Conservation (phyloP, 2,329 filamentous ascomycete genomes). For the Madurella fahalii region DNA sequence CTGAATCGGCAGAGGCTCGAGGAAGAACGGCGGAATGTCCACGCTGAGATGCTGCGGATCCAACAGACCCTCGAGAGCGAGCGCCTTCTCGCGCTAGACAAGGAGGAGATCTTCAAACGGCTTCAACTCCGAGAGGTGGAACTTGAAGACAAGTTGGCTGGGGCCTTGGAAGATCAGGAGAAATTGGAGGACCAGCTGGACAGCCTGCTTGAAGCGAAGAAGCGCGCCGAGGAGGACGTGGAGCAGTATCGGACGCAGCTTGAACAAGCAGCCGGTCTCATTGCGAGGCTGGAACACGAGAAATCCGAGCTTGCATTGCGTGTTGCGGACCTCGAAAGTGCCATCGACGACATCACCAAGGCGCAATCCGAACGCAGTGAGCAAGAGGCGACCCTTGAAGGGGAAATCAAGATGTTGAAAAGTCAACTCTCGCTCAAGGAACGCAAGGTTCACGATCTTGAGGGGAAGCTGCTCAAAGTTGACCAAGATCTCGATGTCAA, state of each 20-base stretch:
- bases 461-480: constrained; percentile 74
- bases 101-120: constrained; percentile 98
- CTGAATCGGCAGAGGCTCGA: constrained; percentile 75
- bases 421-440: constrained; percentile 88
- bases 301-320: constrained; percentile 70
- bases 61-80: constrained; percentile 95
- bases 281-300: constrained; percentile 79
- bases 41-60: constrained; percentile 81
- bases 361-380: constrained; percentile 69
- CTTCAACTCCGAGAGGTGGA: constrained; percentile 88
- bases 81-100: constrained; percentile 89
- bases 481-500: constrained; percentile 90
- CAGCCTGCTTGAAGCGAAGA: constrained; percentile 81
- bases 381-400: constrained; percentile 70
- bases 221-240: constrained; percentile 79
- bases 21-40: constrained; percentile 82
- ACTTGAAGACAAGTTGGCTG: constrained; percentile 86
- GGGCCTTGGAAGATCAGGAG: constrained; percentile 90
- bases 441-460: constrained; percentile 81
- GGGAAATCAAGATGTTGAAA: constrained; percentile 85
- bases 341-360: constrained; percentile 66
- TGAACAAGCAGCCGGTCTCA: constrained; percentile 86
- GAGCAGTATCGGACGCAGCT: constrained; percentile 75
- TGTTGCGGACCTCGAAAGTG: constrained; percentile 64
- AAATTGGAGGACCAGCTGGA: constrained; percentile 91